A percentile compares a stretch with the other conserved stretches of the same genome.
phyloP scores from a whole-genome alignment of 2,329 filamentous ascomycete genomes.

The Fusarium sp. region DNA sequence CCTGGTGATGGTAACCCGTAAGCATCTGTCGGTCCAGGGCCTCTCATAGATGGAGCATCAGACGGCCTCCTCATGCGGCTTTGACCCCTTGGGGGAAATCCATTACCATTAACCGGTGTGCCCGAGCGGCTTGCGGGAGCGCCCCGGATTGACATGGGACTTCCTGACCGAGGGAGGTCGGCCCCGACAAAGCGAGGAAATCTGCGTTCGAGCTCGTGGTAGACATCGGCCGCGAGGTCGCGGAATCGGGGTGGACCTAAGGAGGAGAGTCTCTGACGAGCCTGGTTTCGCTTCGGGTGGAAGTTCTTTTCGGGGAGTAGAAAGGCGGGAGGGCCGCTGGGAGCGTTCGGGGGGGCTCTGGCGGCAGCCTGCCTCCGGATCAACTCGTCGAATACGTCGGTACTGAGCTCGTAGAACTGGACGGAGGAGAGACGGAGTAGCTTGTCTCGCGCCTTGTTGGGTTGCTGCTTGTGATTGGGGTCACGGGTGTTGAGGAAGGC shows the following conservation, averaged over 20 bases:
- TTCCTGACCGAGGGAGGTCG: conserved; percentile 76
- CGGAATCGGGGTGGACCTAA: conserved; percentile 88
- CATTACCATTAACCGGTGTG: conserved; percentile 71
- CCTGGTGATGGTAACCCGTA: conserved; percentile 69
- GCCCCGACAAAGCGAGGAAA: conserved; percentile 83
- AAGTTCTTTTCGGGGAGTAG: conserved; percentile 89
- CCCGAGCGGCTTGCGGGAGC: conserved; percentile 70
- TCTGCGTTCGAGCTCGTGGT: conserved; percentile 90
- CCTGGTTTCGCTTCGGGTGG: conserved; percentile 97
- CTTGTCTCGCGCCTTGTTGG: conserved; percentile 95
- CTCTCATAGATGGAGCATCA: conserved; percentile 71
- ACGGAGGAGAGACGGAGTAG: conserved; percentile 88
- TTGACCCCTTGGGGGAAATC: conserved; percentile 63
- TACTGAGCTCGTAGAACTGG: conserved; percentile 97
- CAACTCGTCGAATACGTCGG: conserved; percentile 96
- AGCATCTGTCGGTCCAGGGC: conserved; percentile 56
- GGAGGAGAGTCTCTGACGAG: conserved; percentile 93
- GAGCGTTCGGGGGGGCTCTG: conserved; percentile 64
- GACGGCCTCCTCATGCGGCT: conserved; percentile 69
- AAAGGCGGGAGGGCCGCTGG: conserved; percentile 73
- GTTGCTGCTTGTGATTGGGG: conserved; percentile 78
- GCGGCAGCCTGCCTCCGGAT: conserved; percentile 82
- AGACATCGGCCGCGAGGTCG: conserved; percentile 95
- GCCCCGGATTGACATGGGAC: conserved; percentile 72
- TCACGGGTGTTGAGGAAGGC: conserved; percentile 82